A percentile compares a stretch with the other conserved stretches of the same genome.
phyloP scores from a whole-genome alignment of 805 yeast species.

The Clavispora santaluciae region DNA sequence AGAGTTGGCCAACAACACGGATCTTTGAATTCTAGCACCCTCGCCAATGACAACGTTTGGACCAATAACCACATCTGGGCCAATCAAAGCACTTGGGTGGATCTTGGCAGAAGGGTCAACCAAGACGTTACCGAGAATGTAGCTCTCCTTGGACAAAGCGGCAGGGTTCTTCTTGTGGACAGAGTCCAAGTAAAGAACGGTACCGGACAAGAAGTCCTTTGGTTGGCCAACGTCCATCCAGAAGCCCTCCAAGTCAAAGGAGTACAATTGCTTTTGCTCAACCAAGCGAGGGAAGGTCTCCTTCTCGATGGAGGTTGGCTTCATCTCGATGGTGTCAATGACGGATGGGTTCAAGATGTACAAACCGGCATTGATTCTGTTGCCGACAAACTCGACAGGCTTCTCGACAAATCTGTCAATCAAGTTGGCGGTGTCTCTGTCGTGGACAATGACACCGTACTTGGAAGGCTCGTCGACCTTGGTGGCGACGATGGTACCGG shows the following conservation, averaged over 20 bases:
- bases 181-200: conserved; percentile 85
- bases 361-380: conserved; percentile 99
- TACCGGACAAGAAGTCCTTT: conserved; percentile 97
- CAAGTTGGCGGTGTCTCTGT: conserved; percentile 89
- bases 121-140: conserved; percentile 85
- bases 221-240: conserved; percentile 99
- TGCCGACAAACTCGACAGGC: conserved; percentile 99
- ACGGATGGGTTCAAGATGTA: conserved; percentile 97
- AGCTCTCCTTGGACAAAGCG: conserved; percentile 61
- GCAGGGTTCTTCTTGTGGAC: conserved; percentile 75
- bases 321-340: conserved; percentile 91
- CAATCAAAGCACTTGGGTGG: conserved; percentile 88
- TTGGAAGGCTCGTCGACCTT: conserved; percentile 99
- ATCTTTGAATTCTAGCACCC: conserved; percentile 97
- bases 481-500: conserved; percentile 98
- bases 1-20: conserved; percentile 88
- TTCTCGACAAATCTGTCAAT: conserved; percentile 98
- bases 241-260: conserved; percentile 97
- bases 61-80: conserved; percentile 97
- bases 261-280: conserved; percentile 80
- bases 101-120: conserved; percentile 94
- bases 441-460: conserved; percentile 99
- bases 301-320: conserved; percentile 98
- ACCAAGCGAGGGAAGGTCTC: conserved; percentile 98
- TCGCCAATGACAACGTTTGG: conserved; percentile 94